Percentiles rank a stretch among this genome's conserved stretches.
Conservation (phyloP, 306 rosid species). For the Cucumis hystrix region DNA sequence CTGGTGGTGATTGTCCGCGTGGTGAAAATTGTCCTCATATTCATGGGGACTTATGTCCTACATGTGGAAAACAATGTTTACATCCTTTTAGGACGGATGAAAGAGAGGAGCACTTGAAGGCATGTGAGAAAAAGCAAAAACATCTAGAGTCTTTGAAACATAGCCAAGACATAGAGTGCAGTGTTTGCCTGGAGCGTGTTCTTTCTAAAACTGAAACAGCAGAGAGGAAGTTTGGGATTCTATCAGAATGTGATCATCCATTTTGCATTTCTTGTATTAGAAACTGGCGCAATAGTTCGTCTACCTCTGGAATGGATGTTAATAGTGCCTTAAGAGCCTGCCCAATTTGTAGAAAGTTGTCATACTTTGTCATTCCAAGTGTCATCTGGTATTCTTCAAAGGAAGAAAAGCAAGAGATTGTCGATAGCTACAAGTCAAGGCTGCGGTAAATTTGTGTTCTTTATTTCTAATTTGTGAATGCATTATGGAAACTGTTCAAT, state of each 20-base stretch:
- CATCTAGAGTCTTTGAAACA: conserved; percentile 68
- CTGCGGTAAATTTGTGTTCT: conserved; percentile 48
- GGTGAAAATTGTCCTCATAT: conserved; percentile 79
- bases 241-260: conserved; percentile 95
- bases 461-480: conserved; percentile 1
- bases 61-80: conserved; percentile 79
- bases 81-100: conserved; percentile 79
- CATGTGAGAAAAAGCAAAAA: conserved; percentile 63
- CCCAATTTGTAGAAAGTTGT: conserved; percentile 90
- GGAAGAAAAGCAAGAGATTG: conserved; percentile 78
- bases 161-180: conserved; percentile 96
- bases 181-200: conserved; percentile 92
- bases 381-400: conserved; percentile 80
- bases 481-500: background rate
- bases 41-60: conserved; percentile 82
- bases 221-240: conserved; percentile 85
- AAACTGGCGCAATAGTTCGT: conserved; percentile 95
- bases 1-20: conserved; percentile 83
- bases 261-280: conserved; percentile 91
- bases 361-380: conserved; percentile 91
- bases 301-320: conserved; percentile 79
- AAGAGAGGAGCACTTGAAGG: conserved; percentile 70
- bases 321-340: conserved; percentile 84
- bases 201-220: conserved; percentile 66
- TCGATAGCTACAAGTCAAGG: conserved; percentile 80